Evolutionary conservation across 441 rosid genomes (phyloP).

Genomic region (Jatropha podagrica): DNA sequence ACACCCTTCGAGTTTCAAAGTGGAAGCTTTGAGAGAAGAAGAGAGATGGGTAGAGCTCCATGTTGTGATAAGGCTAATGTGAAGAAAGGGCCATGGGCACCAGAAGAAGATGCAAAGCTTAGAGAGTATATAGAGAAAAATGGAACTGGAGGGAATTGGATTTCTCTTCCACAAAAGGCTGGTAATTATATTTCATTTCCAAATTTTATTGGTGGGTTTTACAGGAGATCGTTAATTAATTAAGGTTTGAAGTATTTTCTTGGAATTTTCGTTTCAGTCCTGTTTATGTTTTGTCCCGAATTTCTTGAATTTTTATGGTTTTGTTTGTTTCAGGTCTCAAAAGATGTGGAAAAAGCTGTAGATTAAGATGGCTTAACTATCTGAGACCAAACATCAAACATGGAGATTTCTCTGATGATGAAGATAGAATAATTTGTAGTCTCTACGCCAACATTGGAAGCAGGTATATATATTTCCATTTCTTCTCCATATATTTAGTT

Average conservation of each 20-base stretch:
- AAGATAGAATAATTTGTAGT: constrained; percentile 70
- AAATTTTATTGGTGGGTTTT: neutral
- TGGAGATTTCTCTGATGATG: constrained; percentile 85
- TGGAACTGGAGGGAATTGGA: constrained; percentile 82
- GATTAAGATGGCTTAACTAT: constrained; percentile 96
- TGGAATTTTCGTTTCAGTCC: neutral
- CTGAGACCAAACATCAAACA: constrained; percentile 90
- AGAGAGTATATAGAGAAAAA: constrained; percentile 53
- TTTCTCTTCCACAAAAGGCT: constrained; percentile 80
- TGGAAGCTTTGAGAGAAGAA: neutral
- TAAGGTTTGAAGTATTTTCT: neutral
- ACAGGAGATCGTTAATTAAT: neutral
- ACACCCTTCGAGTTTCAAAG: too few relatives aligned
- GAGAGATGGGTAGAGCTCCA: constrained; percentile 80
- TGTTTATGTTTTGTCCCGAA: neutral
- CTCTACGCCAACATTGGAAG: constrained; percentile 86
- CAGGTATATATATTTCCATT: constrained; percentile 42
- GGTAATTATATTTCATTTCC: constrained; percentile 31
- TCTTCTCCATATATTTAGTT: neutral
- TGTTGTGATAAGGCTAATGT: constrained; percentile 89
- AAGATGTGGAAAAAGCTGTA: constrained; percentile 95
- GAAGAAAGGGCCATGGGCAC: constrained; percentile 90
- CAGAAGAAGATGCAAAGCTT: constrained; percentile 83
- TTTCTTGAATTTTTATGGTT: neutral
- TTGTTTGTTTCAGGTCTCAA: constrained; percentile 50